Percentiles rank a stretch among this genome's conserved stretches.
These are phyloP conservation scores for Suillus spraguei DNA, from an alignment of 768 basidiomycete genomes.

Conservation along the genomic window DNA sequence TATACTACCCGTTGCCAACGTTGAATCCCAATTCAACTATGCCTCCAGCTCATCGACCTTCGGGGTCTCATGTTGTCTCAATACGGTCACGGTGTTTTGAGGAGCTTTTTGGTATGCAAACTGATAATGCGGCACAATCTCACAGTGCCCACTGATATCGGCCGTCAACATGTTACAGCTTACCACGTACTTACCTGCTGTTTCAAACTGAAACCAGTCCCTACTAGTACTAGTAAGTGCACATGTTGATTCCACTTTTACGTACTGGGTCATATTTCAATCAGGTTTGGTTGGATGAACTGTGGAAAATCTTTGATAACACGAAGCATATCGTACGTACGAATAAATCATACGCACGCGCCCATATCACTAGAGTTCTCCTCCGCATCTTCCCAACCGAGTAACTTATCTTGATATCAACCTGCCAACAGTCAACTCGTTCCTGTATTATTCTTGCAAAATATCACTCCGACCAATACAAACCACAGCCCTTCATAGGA, in stretches of 20 bases:
- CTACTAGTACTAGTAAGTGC: not conserved
- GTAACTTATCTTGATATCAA: slow-evolving; percentile 1
- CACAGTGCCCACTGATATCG: not conserved
- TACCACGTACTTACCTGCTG: not conserved
- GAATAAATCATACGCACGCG: not conserved
- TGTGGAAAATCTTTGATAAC: not conserved
- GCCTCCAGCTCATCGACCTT: too few species aligned
- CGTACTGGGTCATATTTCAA: not conserved
- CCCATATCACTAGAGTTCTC: not conserved
- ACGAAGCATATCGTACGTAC: not conserved
- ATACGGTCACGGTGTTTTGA: not conserved
- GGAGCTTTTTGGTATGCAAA: not conserved
- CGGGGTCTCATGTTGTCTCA: not conserved
- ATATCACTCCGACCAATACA: not conserved
- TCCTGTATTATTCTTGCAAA: not conserved
- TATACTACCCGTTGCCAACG: not conserved
- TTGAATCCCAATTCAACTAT: not conserved
- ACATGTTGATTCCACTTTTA: not conserved
- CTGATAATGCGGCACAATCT: not conserved
- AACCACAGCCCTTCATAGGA: not conserved
- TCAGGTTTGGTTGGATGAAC: not conserved
- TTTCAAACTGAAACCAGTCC: not conserved
- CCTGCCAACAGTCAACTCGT: not conserved
- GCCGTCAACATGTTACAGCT: not conserved
- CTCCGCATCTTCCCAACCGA: slow-evolving; percentile 3